phyloP scores from a whole-genome alignment of 345 rosid species.

The Eucalyptus albens region DNA sequence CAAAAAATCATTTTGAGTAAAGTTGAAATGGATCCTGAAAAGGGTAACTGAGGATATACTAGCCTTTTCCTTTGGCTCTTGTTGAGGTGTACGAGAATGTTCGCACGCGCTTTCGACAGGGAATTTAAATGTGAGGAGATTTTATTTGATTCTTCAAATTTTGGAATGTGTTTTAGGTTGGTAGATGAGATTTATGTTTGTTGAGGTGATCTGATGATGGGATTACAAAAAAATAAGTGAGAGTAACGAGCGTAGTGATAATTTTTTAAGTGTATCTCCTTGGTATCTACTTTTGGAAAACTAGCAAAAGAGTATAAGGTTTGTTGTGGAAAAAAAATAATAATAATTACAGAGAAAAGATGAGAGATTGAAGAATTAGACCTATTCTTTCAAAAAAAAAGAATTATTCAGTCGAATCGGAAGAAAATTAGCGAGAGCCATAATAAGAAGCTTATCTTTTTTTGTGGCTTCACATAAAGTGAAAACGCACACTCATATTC shows the following conservation, averaged over 20 bases:
- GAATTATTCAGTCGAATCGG: not conserved
- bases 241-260: not conserved
- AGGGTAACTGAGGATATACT: not conserved
- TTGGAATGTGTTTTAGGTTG: not conserved
- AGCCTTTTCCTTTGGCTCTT: not conserved
- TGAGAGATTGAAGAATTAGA: not conserved
- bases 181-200: not conserved
- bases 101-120: not conserved
- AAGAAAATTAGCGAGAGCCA: not conserved
- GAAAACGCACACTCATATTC: not conserved
- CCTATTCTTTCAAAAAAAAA: not conserved
- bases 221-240: not conserved
- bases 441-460: not conserved
- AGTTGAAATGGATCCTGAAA: not conserved
- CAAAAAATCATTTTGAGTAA: not conserved
- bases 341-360: not conserved
- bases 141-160: not conserved
- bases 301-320: not conserved
- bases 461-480: not conserved
- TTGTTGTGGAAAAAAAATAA: not conserved
- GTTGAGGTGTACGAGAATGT: not conserved
- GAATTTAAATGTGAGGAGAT: not conserved
- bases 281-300: not conserved
- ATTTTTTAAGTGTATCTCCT: not conserved
- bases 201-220: not conserved